phyloP scores from a whole-genome alignment of 1,284 basidiomycete species.

The Wallemia mellicola region DNA sequence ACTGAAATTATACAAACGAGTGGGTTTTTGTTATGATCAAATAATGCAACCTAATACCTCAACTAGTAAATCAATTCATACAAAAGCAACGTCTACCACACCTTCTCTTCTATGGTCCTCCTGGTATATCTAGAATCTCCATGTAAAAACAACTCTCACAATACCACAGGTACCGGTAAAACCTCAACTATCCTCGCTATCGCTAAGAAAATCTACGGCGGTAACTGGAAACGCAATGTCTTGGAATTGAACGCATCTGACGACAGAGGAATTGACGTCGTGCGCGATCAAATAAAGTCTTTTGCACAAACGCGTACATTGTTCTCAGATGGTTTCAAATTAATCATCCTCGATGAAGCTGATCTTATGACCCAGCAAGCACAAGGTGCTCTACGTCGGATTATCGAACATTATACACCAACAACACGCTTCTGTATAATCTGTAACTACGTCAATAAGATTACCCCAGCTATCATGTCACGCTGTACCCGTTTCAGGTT shows the following conservation, averaged over 20 bases:
- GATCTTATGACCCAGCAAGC: slow-evolving; percentile 99
- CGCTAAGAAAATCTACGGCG: slow-evolving; percentile 72
- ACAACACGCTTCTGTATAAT: slow-evolving; percentile 99
- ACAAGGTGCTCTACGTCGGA: slow-evolving; percentile 76
- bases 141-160: not conserved
- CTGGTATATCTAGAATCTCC: slow-evolving; percentile 20
- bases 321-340: slow-evolving; percentile 62
- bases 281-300: slow-evolving; percentile 92
- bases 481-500: slow-evolving; percentile 94
- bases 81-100: slow-evolving; percentile 82
- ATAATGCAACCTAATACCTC: slow-evolving; percentile 3
- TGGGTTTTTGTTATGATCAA: slow-evolving; percentile 17
- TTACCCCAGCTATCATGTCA: slow-evolving; percentile 91
- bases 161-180: slow-evolving; percentile 43
- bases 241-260: slow-evolving; percentile 94
- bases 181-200: slow-evolving; percentile 95
- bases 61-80: slow-evolving; percentile 85
- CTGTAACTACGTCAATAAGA: slow-evolving; percentile 99
- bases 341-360: slow-evolving; percentile 93
- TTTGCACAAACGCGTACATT: slow-evolving; percentile 88
- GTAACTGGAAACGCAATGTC: slow-evolving; percentile 53
- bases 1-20: slow-evolving; percentile 76
- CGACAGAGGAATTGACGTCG: slow-evolving; percentile 91
- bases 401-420: slow-evolving; percentile 95
- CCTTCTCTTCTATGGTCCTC: slow-evolving; percentile 87